phyloP scores from a whole-genome alignment of 495 filamentous ascomycete species.

The Aspergillus wentii region DNA sequence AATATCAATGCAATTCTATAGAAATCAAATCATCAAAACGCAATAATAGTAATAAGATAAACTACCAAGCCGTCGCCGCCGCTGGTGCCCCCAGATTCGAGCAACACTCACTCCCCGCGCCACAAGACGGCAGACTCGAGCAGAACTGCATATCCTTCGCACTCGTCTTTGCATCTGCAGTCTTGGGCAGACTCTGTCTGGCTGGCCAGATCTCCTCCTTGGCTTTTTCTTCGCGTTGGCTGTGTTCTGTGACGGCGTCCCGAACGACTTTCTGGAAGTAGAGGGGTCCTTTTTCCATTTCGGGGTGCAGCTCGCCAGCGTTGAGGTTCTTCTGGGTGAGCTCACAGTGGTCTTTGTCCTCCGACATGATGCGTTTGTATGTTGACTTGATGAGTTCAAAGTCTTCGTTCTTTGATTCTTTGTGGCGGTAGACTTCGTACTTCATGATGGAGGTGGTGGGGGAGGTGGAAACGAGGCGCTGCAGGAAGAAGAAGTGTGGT shows the following conservation, averaged over 20 bases:
- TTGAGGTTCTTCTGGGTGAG: constrained; percentile 40
- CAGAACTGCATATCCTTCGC: constrained; percentile 38
- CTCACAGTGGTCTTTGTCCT: constrained; percentile 42
- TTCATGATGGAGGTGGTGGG: constrained; percentile 30
- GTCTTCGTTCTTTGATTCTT: constrained; percentile 34
- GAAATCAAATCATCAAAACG: too few species aligned
- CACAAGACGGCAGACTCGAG: constrained; percentile 18
- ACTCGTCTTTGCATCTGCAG: constrained; percentile 20
- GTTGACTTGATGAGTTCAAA: constrained; percentile 35
- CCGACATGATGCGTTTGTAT: constrained; percentile 40
- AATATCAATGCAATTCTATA: too few species aligned
- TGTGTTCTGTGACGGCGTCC: constrained; percentile 33
- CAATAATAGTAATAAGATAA: too few species aligned
- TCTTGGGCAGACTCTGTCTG: constrained; percentile 28
- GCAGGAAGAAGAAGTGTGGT: constrained; percentile 43
- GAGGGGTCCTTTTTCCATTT: constrained; percentile 38
- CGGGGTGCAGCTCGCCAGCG: constrained; percentile 38
- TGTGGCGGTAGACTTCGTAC: constrained; percentile 48
- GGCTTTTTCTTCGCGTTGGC: constrained; percentile 32
- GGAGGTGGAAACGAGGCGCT: constrained; percentile 38
- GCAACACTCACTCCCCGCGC: constrained; percentile 32
- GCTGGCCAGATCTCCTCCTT: constrained; percentile 46
- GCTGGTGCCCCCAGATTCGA: constrained; percentile 17
- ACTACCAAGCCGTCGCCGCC: too few species aligned
- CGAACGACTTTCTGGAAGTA: constrained; percentile 42